A percentile compares a stretch with the other conserved stretches of the same genome.
Conservation (phyloP, 805 yeast genomes). For the Hanseniaspora meyeri region DNA sequence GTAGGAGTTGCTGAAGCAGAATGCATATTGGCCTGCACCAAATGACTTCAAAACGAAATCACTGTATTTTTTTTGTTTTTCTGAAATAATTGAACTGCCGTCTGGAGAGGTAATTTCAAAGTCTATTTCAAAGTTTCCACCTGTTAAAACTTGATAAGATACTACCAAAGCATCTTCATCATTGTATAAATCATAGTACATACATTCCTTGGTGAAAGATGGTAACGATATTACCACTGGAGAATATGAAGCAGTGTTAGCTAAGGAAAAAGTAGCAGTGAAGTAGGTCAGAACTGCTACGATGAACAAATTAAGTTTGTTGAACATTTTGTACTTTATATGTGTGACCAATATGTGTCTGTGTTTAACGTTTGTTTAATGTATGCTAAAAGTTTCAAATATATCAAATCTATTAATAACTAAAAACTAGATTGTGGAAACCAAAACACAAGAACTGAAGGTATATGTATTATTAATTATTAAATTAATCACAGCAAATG, state of each 20-base stretch:
- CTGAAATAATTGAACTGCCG: constrained; percentile 37
- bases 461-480: too few relatives aligned
- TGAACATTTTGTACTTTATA: background rate
- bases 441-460: too few relatives aligned
- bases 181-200: constrained; percentile 28
- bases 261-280: background rate
- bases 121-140: constrained; percentile 58
- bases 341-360: background rate
- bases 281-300: background rate
- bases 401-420: too few relatives aligned
- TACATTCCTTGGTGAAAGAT: constrained; percentile 35
- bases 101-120: constrained; percentile 47
- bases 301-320: background rate
- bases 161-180: constrained; percentile 33
- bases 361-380: background rate
- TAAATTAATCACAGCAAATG: too few relatives aligned
- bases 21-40: constrained; percentile 48
- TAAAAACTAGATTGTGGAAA: too few relatives aligned
- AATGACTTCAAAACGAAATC: constrained; percentile 49
- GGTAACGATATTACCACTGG: constrained; percentile 30
- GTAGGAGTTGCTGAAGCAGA: constrained; percentile 54
- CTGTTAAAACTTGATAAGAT: constrained; percentile 44
- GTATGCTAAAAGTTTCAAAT: too few relatives aligned
- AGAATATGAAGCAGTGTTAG: constrained; percentile 22
- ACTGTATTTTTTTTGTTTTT: constrained; percentile 50